These are phyloP conservation scores for Apiotrichum porosum DNA, from an alignment of 1,284 basidiomycete genomes.

Conservation along the genomic window DNA sequence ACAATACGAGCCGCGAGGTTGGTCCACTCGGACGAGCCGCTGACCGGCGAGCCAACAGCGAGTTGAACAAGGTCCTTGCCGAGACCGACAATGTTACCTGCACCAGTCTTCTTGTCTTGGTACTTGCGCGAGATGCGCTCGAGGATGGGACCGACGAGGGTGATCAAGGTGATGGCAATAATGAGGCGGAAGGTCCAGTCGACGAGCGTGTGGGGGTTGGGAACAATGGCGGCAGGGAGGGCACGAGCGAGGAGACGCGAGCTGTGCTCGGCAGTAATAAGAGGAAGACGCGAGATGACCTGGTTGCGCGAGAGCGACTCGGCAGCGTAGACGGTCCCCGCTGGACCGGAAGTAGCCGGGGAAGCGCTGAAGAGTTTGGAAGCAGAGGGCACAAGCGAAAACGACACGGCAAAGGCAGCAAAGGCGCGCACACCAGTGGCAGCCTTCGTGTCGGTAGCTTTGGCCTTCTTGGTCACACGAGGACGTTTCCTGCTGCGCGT, in stretches of 20 bases:
- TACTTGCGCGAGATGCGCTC: conserved; percentile 13
- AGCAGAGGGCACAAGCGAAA: conserved; percentile 39
- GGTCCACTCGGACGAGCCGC: conserved; percentile 20
- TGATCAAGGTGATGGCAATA: conserved; percentile 28
- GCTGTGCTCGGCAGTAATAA: conserved; percentile 42
- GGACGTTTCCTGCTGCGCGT: conserved; percentile 16
- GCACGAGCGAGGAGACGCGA: conserved; percentile 32
- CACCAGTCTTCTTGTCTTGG: conserved; percentile 17
- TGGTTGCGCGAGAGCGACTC: conserved; percentile 19
- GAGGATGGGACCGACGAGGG: conserved; percentile 26
- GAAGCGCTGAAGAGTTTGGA: conserved; percentile 22
- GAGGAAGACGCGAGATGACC: conserved; percentile 33
- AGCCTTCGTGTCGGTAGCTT: conserved; percentile 10
- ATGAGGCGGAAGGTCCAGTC: conserved; percentile 40
- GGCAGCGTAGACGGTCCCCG: conserved; percentile 1
- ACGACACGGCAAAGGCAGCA: conserved; percentile 43
- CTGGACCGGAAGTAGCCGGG: not conserved
- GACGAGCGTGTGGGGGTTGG: conserved; percentile 27
- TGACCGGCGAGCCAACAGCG: conserved; percentile 1
- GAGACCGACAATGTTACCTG: conserved; percentile 13
- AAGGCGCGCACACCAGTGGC: conserved; percentile 30
- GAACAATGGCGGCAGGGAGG: conserved; percentile 27
- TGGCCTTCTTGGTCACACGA: conserved; percentile 17
- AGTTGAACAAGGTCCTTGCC: conserved; percentile 19
- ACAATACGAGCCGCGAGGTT: conserved; percentile 29